Evolutionary conservation across 495 filamentous ascomycete species (phyloP).

Genomic region (Lichina pygmaea): DNA sequence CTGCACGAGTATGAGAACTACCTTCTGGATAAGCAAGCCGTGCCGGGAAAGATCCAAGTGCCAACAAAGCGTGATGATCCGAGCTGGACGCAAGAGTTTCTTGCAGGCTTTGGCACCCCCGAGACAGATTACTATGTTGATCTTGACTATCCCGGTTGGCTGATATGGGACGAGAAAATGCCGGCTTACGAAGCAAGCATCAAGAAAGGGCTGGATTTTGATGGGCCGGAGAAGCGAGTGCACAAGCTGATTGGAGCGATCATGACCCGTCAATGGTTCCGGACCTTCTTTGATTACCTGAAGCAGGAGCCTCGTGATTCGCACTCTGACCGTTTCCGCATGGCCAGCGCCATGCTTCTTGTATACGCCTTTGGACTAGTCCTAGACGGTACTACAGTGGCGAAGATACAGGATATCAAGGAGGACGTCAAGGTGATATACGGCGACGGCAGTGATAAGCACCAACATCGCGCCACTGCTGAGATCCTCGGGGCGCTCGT

Average conservation of each 20-base stretch:
- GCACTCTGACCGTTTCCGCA: slow-evolving; percentile 61
- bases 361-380: slow-evolving; percentile 75
- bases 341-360: slow-evolving; percentile 61
- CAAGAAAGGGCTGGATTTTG: slow-evolving; percentile 44
- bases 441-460: slow-evolving; percentile 86
- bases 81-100: slow-evolving; percentile 47
- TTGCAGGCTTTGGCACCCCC: slow-evolving; percentile 50
- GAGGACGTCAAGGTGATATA: slow-evolving; percentile 46
- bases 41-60: slow-evolving; percentile 48
- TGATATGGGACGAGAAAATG: slow-evolving; percentile 81
- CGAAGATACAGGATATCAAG: slow-evolving; percentile 70
- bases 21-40: slow-evolving; percentile 44
- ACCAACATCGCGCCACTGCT: slow-evolving; percentile 86
- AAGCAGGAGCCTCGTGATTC: slow-evolving; percentile 91
- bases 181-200: slow-evolving; percentile 46
- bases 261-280: slow-evolving; percentile 64
- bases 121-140: slow-evolving; percentile 78
- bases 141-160: slow-evolving; percentile 79
- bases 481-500: slow-evolving; percentile 81
- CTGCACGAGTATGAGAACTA: slow-evolving; percentile 65
- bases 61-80: slow-evolving; percentile 44
- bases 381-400: slow-evolving; percentile 39
- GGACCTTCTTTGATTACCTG: slow-evolving; percentile 66
- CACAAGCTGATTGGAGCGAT: slow-evolving; percentile 59
- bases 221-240: slow-evolving; percentile 49